Evolutionary conservation across 495 filamentous ascomycete genomes (phyloP), one percentile per base, ranked within the genome.

Genomic region (Penicillium psychrofluorescens): DNA sequence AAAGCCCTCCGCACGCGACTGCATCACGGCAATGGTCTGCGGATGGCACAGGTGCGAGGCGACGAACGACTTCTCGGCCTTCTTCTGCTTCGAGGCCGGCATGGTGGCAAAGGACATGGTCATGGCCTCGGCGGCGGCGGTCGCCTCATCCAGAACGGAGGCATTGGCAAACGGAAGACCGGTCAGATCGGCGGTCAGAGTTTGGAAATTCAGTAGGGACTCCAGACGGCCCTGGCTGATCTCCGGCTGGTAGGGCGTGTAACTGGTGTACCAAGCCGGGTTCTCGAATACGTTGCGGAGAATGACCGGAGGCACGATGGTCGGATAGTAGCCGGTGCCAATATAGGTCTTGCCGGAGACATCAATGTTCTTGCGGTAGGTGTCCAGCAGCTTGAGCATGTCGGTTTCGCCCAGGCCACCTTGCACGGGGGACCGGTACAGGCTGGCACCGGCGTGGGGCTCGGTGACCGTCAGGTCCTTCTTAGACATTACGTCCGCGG

Each of bases 251-350:
- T 98, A 98, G 22, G 92, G 92, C 0, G 92, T 97, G 60, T 98
- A 98, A 62, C 90, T 96, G 34, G 92, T 98, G 66, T 98, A 98
- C 92, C 92, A 98, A 11, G 83, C 94, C 1, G 92, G 92, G 55
- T 81, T 88, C 74, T 98, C 91, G 29, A 98, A 71, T 8, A 97
- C 76, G 61, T 98, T 98, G 54, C 92, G 77, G 67, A 94, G 87
- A 59, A 98, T 95, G 29, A 97, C 92, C 41, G 88, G 84, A 12
- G 92, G 92, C 1, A 88, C 84, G 51, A 81, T 77, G 33, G 92
- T 91, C 11, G 81, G 85, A 44, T 88, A 84, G 74, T 97, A 98
- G 35, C 92, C 92, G 37, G 76, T 81, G 4, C 92, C 92, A 52
- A 96, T 88, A 49, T 91, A 89, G 10, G 66, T 62, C 45, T 70